phyloP scores from a whole-genome alignment of 306 rosid species.

The Corylus americana region DNA sequence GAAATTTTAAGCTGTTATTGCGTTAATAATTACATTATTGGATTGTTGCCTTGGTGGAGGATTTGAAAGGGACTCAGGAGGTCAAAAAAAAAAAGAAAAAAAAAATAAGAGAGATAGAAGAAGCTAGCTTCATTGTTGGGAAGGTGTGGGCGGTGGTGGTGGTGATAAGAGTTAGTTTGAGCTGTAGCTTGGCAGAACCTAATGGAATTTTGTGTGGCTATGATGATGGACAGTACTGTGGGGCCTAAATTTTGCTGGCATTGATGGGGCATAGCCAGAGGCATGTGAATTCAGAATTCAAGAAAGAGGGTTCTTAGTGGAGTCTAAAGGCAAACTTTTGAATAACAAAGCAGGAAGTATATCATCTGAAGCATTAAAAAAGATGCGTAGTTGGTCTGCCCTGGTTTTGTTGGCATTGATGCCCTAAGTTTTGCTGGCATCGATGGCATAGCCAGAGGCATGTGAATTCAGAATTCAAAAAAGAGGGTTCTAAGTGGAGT shows the following conservation, averaged over 20 bases:
- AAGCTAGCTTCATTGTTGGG: conserved; percentile 2
- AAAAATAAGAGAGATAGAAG: neutral
- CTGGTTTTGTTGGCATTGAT: neutral
- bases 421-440: neutral
- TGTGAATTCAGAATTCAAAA: neutral
- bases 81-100: neutral
- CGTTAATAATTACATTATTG: neutral
- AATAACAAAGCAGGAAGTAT: neutral
- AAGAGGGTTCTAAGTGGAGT: neutral
- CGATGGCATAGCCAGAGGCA: neutral
- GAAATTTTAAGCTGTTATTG: neutral
- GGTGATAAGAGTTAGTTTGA: conserved; percentile 13
- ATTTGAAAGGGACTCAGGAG: no score
- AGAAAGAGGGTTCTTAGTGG: neutral
- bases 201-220: conserved; percentile 23
- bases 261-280: neutral
- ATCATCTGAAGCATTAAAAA: neutral
- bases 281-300: neutral
- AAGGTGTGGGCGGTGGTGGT: neutral
- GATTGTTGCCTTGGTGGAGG: neutral
- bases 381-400: neutral
- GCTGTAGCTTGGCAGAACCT: conserved; percentile 26
- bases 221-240: conserved; percentile 17
- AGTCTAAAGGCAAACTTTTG: neutral
- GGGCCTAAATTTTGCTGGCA: conserved; percentile 13